Conservation (phyloP, 2,329 filamentous ascomycete genomes). For the Incumbomyces delicatus region DNA sequence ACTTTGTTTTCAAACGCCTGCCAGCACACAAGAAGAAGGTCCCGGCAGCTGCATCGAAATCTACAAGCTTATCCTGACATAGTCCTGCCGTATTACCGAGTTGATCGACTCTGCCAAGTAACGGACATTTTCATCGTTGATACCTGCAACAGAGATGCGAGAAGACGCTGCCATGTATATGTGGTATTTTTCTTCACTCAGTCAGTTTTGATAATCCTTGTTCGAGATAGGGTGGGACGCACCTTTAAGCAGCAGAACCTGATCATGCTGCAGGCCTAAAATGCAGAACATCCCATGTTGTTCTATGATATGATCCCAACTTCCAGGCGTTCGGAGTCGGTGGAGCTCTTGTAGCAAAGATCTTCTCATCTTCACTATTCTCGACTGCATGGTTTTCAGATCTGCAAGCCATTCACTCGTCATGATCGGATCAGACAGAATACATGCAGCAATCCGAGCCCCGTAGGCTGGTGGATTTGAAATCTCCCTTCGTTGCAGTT, state of each 20-base stretch:
- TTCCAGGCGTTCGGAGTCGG: constrained; percentile 66
- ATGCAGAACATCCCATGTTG: constrained; percentile 99
- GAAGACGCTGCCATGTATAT: constrained; percentile 34
- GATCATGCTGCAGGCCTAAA: constrained; percentile 39
- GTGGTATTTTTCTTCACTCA: constrained; percentile 27
- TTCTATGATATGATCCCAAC: constrained; percentile 96
- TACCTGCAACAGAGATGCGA: constrained; percentile 29
- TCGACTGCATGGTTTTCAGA: constrained; percentile 97
- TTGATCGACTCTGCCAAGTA: constrained; percentile 25
- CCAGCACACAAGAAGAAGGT: too few species aligned
- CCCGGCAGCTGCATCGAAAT: too few species aligned
- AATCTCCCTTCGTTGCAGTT: constrained; percentile 91
- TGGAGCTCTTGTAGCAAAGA: constrained; percentile 71
- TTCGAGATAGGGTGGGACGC: too few species aligned
- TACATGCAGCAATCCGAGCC: constrained; percentile 82
- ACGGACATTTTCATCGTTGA: constrained; percentile 31
- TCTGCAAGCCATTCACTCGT: constrained; percentile 92
- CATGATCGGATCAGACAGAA: constrained; percentile 76
- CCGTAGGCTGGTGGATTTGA: constrained; percentile 97
- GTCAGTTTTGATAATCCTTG: not conserved
- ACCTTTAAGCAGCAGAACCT: too few species aligned
- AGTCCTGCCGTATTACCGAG: constrained; percentile 7
- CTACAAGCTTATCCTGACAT: too few species aligned
- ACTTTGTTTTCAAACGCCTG: too few species aligned
- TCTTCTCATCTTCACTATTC: constrained; percentile 95